phyloP scores from a whole-genome alignment of 306 rosid genomes.

The Oemleria cerasiformis region DNA sequence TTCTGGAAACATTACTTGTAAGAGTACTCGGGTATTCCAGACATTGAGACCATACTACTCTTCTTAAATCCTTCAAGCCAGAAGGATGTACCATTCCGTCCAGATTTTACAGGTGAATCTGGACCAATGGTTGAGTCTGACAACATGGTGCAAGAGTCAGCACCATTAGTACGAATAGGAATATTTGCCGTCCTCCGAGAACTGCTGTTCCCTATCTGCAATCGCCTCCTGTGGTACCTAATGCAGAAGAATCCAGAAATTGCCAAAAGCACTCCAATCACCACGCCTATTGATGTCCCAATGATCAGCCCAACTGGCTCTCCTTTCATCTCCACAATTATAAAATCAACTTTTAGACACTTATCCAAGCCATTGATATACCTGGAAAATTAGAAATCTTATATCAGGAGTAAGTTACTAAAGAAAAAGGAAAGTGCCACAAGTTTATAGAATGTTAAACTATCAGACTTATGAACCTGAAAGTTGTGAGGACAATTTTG shows the following conservation, averaged over 20 bases:
- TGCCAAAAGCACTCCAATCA: conserved; percentile 86
- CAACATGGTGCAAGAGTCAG: conserved; percentile 64
- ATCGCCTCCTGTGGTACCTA: conserved; percentile 71
- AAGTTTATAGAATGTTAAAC: conserved; percentile 3
- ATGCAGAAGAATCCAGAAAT: conserved; percentile 71
- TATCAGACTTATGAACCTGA: conserved; percentile 21
- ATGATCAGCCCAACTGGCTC: conserved; percentile 83
- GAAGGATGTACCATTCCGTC: conserved; percentile 47
- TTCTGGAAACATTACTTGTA: conserved; percentile 64
- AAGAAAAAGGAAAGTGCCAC: not conserved
- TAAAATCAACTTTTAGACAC: conserved; percentile 21
- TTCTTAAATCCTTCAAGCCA: conserved; percentile 88
- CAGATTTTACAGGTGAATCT: conserved; percentile 90
- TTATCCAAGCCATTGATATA: conserved; percentile 47
- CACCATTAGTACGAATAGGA: conserved; percentile 88
- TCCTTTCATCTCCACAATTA: conserved; percentile 59
- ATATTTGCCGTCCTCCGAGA: conserved; percentile 78
- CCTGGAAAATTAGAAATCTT: conserved; percentile 40
- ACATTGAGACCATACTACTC: conserved; percentile 70
- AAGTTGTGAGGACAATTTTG: conserved; percentile 31
- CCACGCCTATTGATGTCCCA: conserved; percentile 91
- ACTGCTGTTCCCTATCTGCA: conserved; percentile 97
- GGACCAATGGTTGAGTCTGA: conserved; percentile 94
- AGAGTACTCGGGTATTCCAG: conserved; percentile 91
- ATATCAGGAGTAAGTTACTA: conserved; percentile 13